Conservation (phyloP, 129 eudicot species). For the Saussurea involucrata region DNA sequence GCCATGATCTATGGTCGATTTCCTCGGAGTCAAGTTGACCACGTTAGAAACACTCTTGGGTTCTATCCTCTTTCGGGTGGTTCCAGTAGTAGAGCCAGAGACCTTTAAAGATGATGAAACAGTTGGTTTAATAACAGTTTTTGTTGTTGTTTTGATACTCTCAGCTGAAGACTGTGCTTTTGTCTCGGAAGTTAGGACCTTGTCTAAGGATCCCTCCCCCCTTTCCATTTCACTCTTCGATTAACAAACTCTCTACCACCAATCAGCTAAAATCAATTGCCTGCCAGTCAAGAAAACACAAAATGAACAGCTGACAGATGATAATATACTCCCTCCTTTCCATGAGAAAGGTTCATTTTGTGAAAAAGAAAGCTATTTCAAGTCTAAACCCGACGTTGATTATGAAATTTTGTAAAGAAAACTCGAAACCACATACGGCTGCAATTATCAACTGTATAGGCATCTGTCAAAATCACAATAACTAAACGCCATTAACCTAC, state of each 20-base stretch:
- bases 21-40: constrained; percentile 34
- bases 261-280: constrained; percentile 8
- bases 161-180: constrained; percentile 29
- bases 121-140: constrained; percentile 30
- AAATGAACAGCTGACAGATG: not conserved
- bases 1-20: constrained; percentile 38
- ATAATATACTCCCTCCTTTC: not conserved
- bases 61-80: constrained; percentile 47
- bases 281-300: constrained; percentile 11
- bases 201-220: constrained; percentile 34
- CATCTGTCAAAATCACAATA: not conserved
- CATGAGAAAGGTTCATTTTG: not conserved
- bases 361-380: not conserved
- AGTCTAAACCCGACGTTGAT: not conserved
- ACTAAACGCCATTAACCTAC: not conserved
- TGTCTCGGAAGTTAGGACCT: constrained; percentile 26
- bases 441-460: not conserved
- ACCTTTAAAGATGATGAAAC: constrained; percentile 35
- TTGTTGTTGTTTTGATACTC: constrained; percentile 37
- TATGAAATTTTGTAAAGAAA: not conserved
- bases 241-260: constrained; percentile 12
- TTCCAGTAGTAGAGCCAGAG: constrained; percentile 28
- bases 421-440: not conserved
- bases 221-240: constrained; percentile 28
- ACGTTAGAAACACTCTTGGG: constrained; percentile 32